Base-by-base conservation (phyloP, 148 eudicot genomes). In the Hydrangea macrophylla region DNA sequence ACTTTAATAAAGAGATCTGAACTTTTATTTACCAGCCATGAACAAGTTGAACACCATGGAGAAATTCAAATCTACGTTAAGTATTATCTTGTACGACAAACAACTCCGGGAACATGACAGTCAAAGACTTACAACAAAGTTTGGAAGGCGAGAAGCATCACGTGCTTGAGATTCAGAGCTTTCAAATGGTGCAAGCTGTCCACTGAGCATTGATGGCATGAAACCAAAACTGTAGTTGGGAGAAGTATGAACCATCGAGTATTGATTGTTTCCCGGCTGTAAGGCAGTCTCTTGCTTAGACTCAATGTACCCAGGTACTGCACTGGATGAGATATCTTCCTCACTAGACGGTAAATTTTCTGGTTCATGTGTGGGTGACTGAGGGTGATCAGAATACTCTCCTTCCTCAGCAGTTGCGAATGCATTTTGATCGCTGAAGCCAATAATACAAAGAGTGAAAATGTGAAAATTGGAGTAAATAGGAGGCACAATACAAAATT, bases 91-190 rank as follows among this genome's bases (percentile, higher is more conserved):
- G 22, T 60, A 60, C 33, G 31, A 24, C 26, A 59, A 60, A 23
- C 30, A 28, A n/a, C 31, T 24, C 36, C 24, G 60, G 5, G 33
- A 31, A 54, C 10, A n/a, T 20, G 36, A 33, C 42, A 44, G 59
- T 24, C 33, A 27, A 75, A 42, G 70, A 86, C 97, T 83, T 80
- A 92, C 97, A 28, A 85, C 82, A 80, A 83, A 76, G 76, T 79
- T 77, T 53, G 95, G 85, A 69, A 70, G 77, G 31, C 83, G 81
- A 70, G 90, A 79, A 77, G 68, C 75, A 61, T 89, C 92, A 69
- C 64, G 89, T 59, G 70, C 69, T 73, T 86, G 96, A 64, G 82
- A 73, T 10, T 92, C 90, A 1, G 88, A 83, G 85, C 73, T 79
- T 74, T 85, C 97, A 61, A 71, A 70, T 45, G 80, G 80, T 67